Conservation (phyloP, 306 rosid species). For the Glycyrrhiza uralensis region DNA sequence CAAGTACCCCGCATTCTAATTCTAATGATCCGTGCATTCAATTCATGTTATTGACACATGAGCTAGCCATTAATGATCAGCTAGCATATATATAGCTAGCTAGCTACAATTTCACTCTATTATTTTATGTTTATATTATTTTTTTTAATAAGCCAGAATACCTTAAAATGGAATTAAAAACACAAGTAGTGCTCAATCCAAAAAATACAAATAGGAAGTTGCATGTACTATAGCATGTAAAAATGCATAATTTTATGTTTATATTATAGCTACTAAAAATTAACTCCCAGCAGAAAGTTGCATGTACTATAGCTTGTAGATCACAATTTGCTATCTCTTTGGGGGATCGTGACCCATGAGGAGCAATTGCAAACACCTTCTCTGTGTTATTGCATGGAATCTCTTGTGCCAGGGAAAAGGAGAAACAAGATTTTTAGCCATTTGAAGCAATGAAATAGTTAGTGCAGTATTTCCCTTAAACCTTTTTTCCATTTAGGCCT, state of each 20-base stretch:
- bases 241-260: too few species aligned
- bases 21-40: constrained; percentile 11
- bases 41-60: not conserved
- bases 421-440: constrained; percentile 12
- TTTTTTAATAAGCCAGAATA: too few species aligned
- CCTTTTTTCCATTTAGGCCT: not conserved
- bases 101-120: too few species aligned
- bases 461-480: not conserved
- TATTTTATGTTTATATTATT: too few species aligned
- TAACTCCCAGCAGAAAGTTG: not conserved
- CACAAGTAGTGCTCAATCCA: too few species aligned
- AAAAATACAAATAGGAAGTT: too few species aligned
- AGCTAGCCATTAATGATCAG: too few species aligned
- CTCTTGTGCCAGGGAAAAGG: constrained; percentile 10
- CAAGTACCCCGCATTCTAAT: not conserved
- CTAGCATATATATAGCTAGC: too few species aligned
- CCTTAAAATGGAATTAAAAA: too few species aligned
- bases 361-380: constrained; percentile 16
- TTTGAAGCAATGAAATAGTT: constrained; percentile 18
- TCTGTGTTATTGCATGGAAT: constrained; percentile 5
- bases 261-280: not conserved
- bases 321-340: constrained; percentile 32
- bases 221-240: too few species aligned
- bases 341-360: constrained; percentile 26
- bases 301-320: constrained; percentile 29